These are phyloP conservation scores for Alnus rubra DNA, from an alignment of 306 rosid genomes.

Conservation along the genomic window DNA sequence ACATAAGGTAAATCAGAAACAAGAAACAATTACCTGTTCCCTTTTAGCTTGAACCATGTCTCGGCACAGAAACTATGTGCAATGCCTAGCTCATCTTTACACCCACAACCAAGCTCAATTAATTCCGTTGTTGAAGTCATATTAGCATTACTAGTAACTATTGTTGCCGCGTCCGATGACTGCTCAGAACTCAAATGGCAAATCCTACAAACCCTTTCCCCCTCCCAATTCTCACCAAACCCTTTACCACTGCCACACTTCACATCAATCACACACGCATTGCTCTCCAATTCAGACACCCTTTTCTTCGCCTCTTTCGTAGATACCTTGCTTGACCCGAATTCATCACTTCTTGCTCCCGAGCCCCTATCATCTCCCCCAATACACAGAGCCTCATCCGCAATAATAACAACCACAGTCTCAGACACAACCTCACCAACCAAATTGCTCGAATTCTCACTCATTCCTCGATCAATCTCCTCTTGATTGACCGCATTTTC, in stretches of 20 bases:
- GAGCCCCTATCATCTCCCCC: conserved; percentile 37
- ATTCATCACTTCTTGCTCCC: conserved; percentile 38
- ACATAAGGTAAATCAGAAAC: conserved; percentile 24
- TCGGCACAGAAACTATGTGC: conserved; percentile 89
- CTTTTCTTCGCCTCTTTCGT: conserved; percentile 38
- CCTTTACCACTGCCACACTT: conserved; percentile 48
- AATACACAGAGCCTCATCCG: conserved; percentile 40
- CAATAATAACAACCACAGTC: conserved; percentile 47
- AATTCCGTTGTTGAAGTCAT: conserved; percentile 41
- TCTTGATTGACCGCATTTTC: conserved; percentile 21
- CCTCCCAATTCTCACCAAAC: conserved; percentile 48
- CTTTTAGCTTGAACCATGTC: conserved; percentile 86
- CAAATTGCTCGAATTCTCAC: conserved; percentile 39
- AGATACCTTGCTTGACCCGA: conserved; percentile 42
- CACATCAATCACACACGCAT: conserved; percentile 57
- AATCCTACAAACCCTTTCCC: conserved; percentile 86
- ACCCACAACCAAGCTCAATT: conserved; percentile 83
- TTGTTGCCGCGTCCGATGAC: conserved; percentile 44
- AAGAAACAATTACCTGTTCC: conserved; percentile 70
- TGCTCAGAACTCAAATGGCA: conserved; percentile 74
- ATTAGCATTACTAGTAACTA: conserved; percentile 23
- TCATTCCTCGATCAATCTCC: conserved; percentile 33
- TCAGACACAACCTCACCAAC: conserved; percentile 45
- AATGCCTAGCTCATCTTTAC: conserved; percentile 89
- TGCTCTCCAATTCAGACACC: conserved; percentile 47